Percentiles rank a stretch among this genome's conserved stretches.
These are phyloP conservation scores for Pythium myriotylum DNA, from an alignment of 352 stramenopile genomes.

Conservation along the genomic window DNA sequence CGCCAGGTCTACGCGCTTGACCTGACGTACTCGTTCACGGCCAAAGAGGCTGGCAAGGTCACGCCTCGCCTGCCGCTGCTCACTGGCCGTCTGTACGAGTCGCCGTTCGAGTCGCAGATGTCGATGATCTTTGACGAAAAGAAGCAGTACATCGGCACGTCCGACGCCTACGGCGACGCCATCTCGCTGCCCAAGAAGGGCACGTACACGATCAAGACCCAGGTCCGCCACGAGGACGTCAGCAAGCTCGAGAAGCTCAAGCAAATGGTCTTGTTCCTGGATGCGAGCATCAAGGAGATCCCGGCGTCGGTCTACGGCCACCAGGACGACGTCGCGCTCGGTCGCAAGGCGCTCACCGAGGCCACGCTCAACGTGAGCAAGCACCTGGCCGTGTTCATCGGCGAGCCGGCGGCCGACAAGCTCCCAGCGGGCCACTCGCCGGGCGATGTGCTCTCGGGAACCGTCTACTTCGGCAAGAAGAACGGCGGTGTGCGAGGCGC, in stretches of 20 bases:
- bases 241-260: slow-evolving; percentile 82
- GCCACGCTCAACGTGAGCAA: slow-evolving; percentile 52
- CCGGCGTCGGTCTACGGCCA: slow-evolving; percentile 58
- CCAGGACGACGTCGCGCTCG: slow-evolving; percentile 64
- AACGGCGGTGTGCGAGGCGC: slow-evolving; percentile 62
- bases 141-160: slow-evolving; percentile 89
- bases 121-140: slow-evolving; percentile 94
- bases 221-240: slow-evolving; percentile 85
- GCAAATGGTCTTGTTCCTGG: slow-evolving; percentile 75
- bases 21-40: slow-evolving; percentile 89
- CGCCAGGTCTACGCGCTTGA: slow-evolving; percentile 90
- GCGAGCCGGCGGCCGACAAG: slow-evolving; percentile 74
- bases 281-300: slow-evolving; percentile 77
- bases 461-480: slow-evolving; percentile 78
- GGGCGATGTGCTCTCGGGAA: slow-evolving; percentile 71
- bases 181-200: slow-evolving; percentile 88
- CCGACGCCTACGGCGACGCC: slow-evolving; percentile 83
- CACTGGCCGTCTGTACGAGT: slow-evolving; percentile 90
- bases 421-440: slow-evolving; percentile 52
- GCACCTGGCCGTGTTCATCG: slow-evolving; percentile 72
- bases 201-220: slow-evolving; percentile 65
- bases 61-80: slow-evolving; percentile 78
- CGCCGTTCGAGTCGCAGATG: slow-evolving; percentile 91
- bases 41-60: slow-evolving; percentile 86
- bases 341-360: slow-evolving; percentile 58